Evolutionary conservation across 176 grass and related monocot genomes (phyloP).

Genomic region (Panicum miliaceum): DNA sequence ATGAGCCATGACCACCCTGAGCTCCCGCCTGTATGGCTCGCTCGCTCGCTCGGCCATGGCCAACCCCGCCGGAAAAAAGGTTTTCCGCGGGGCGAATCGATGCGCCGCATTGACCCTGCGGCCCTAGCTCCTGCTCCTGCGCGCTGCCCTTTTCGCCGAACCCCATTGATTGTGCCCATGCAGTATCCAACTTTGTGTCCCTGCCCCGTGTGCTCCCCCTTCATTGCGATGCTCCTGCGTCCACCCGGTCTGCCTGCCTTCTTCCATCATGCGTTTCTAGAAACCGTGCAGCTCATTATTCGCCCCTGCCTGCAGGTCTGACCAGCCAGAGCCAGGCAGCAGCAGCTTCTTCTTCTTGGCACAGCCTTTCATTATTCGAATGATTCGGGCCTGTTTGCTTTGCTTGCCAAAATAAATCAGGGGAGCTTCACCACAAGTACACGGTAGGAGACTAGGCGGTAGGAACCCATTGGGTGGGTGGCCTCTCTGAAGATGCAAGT

Average conservation of each 20-base stretch:
- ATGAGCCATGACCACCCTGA: too few species aligned
- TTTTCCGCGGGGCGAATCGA: slow-evolving; percentile 46
- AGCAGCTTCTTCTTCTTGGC: slow-evolving; percentile 2
- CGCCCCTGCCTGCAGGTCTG: not conserved
- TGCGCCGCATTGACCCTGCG: slow-evolving; percentile 46
- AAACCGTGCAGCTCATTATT: slow-evolving; percentile 49
- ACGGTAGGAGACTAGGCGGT: too few species aligned
- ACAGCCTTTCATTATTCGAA: slow-evolving; percentile 5
- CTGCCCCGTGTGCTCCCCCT: not conserved
- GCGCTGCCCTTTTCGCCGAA: slow-evolving; percentile 1
- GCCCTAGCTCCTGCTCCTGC: not conserved
- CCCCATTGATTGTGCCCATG: slow-evolving; percentile 26
- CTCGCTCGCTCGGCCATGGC: too few species aligned
- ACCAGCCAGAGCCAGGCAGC: not conserved
- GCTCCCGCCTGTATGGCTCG: too few species aligned
- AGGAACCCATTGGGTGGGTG: not conserved
- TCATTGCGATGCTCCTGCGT: not conserved
- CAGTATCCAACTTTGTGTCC: slow-evolving; percentile 43
- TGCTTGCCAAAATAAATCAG: not conserved
- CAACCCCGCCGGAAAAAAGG: not conserved
- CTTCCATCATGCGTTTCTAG: slow-evolving; percentile 66
- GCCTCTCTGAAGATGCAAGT: not conserved
- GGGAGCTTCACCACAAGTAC: not conserved
- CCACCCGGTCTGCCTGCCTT: not conserved
- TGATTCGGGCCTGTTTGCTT: not conserved